A percentile compares a stretch with the other conserved stretches of the same genome.
These are phyloP conservation scores for Pleurotus eryngii DNA, from an alignment of 768 basidiomycete species.

Conservation along the genomic window DNA sequence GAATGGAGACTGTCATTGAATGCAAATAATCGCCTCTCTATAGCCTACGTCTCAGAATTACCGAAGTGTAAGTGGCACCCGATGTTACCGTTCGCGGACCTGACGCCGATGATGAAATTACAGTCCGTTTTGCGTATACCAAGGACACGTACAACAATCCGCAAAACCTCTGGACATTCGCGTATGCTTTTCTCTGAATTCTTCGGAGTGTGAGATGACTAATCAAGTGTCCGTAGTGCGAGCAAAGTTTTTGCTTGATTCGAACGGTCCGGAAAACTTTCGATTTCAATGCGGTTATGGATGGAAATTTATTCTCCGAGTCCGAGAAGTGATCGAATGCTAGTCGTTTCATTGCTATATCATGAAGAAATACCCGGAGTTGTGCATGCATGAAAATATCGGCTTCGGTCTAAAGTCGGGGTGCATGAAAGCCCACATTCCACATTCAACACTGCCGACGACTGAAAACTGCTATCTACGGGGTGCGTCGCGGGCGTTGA, in stretches of 20 bases:
- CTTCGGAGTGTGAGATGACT: neutral
- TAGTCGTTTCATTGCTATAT: neutral
- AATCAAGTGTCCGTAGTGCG: slow-evolving; percentile 1
- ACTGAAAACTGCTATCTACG: too few relatives aligned
- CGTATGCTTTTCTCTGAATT: slow-evolving; percentile 33
- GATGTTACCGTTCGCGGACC: too few relatives aligned
- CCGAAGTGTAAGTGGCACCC: slow-evolving; percentile 25
- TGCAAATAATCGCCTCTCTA: neutral
- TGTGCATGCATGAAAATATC: neutral
- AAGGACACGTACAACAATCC: slow-evolving; percentile 63
- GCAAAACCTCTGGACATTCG: slow-evolving; percentile 55
- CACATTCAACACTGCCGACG: too few relatives aligned
- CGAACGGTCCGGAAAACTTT: neutral
- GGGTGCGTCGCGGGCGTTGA: neutral
- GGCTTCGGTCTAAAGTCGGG: neutral
- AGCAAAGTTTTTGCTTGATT: slow-evolving; percentile 11
- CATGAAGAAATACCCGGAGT: neutral
- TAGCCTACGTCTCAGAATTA: slow-evolving; percentile 43
- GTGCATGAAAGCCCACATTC: neutral
- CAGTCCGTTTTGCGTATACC: slow-evolving; percentile 62
- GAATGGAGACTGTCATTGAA: neutral
- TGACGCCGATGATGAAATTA: neutral
- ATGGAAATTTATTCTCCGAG: neutral
- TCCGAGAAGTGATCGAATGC: neutral
- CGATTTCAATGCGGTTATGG: neutral